A percentile compares a stretch with the other conserved stretches of the same genome.
Conservation (phyloP, 164 flowering plant genomes). For the Taxillus chinensis region DNA sequence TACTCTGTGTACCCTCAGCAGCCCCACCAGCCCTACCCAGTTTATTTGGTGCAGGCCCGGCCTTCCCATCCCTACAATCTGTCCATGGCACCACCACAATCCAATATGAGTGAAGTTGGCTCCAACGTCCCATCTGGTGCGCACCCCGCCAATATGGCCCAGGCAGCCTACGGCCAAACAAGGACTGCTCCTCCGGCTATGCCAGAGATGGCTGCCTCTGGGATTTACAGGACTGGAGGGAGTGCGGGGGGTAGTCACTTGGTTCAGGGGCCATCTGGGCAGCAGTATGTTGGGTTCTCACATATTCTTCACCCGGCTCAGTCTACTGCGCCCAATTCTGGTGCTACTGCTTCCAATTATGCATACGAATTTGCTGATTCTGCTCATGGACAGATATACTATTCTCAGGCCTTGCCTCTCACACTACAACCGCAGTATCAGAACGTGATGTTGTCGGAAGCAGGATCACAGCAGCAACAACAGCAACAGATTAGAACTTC, state of each 20-base stretch:
- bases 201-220: conserved; percentile 39
- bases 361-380: conserved; percentile 52
- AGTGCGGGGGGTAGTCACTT: conserved; percentile 31
- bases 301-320: conserved; percentile 67
- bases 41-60: no score
- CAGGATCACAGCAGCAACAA: conserved; percentile 28
- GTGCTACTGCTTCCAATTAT: conserved; percentile 12
- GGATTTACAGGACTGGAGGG: conserved; percentile 41
- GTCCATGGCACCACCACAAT: no score
- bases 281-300: conserved; percentile 47
- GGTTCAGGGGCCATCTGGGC: conserved; percentile 46
- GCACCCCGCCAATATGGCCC: no score
- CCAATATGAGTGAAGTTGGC: conserved; percentile 14
- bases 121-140: conserved; percentile 20
- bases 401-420: conserved; percentile 42
- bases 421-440: conserved; percentile 56
- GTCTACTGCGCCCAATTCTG: conserved; percentile 35
- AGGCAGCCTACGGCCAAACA: no score
- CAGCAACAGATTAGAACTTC: conserved; percentile 56
- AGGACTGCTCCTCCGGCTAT: conserved; percentile 9
- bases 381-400: conserved; percentile 56
- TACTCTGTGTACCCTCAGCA: no score
- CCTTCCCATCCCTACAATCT: no score
- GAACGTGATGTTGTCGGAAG: conserved; percentile 44
- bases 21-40: no score